A percentile compares a stretch with the other conserved stretches of the same genome.
Conservation (phyloP, 371 early-diverging fungal species). For the Umbelopsis sp. region DNA sequence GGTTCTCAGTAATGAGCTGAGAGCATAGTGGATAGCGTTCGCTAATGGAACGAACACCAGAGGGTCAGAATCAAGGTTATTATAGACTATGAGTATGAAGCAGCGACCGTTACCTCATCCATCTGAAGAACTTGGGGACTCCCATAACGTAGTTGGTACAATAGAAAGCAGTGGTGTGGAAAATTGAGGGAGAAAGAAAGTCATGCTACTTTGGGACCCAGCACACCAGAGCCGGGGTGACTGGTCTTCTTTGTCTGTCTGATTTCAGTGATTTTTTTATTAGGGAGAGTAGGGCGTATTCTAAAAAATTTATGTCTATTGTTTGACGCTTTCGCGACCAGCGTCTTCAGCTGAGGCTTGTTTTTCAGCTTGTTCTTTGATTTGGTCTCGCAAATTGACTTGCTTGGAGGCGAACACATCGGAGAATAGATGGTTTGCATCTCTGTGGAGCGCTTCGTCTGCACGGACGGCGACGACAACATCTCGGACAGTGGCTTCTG, state of each 20-base stretch:
- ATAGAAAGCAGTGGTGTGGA: background rate
- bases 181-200: too few species aligned
- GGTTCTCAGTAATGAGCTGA: slow-evolving; percentile 82
- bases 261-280: too few species aligned
- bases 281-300: too few species aligned
- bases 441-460: slow-evolving; percentile 95
- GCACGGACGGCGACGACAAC: slow-evolving; percentile 95
- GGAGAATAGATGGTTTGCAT: slow-evolving; percentile 92
- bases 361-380: slow-evolving; percentile 13
- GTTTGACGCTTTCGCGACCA: too few species aligned
- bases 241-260: too few species aligned
- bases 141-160: slow-evolving; percentile 55
- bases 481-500: slow-evolving; percentile 85
- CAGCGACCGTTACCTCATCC: slow-evolving; percentile 66
- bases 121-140: slow-evolving; percentile 91
- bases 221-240: too few species aligned
- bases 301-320: too few species aligned
- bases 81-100: background rate
- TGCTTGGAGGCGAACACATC: slow-evolving; percentile 49
- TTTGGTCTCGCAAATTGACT: slow-evolving; percentile 46
- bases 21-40: slow-evolving; percentile 96
- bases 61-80: background rate
- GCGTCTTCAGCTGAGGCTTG: too few species aligned
- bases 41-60: slow-evolving; percentile 37
- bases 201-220: too few species aligned